Conservation (phyloP, 352 stramenopile species). For the Pythium folliculosum region DNA sequence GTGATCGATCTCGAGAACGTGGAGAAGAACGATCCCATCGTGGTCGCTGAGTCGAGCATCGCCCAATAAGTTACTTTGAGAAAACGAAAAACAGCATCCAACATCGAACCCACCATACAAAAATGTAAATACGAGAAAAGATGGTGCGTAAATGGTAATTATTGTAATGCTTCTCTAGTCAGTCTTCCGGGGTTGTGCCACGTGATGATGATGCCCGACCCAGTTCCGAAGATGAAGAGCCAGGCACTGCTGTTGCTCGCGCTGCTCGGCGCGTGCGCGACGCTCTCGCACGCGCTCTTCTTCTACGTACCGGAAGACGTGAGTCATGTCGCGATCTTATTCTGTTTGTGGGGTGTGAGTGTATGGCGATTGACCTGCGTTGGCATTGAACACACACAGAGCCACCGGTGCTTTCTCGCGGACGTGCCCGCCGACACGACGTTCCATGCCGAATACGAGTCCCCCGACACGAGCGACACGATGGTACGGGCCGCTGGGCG, state of each 20-base stretch:
- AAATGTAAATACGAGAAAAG: conserved; percentile 18
- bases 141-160: background rate
- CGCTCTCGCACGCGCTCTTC: conserved; percentile 44
- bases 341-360: background rate
- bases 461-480: conserved; percentile 77
- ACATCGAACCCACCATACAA: background rate
- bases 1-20: conserved; percentile 19
- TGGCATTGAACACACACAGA: conserved; percentile 24
- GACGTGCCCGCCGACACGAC: conserved; percentile 77
- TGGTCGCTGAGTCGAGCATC: background rate
- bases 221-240: conserved; percentile 12
- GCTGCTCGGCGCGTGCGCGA: conserved; percentile 27
- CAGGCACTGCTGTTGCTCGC: conserved; percentile 25
- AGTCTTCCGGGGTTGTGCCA: conserved; percentile 15
- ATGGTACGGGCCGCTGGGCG: conserved; percentile 39
- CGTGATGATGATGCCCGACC: conserved; percentile 8
- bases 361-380: background rate
- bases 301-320: conserved; percentile 67
- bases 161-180: background rate
- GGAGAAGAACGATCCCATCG: conserved; percentile 15
- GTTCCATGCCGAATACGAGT: conserved; percentile 83
- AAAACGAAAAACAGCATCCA: too few species aligned
- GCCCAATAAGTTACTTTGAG: background rate
- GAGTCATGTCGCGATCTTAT: background rate
- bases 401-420: conserved; percentile 77